phyloP scores from a whole-genome alignment of 495 filamentous ascomycete genomes.

The Neurospora sp. region DNA sequence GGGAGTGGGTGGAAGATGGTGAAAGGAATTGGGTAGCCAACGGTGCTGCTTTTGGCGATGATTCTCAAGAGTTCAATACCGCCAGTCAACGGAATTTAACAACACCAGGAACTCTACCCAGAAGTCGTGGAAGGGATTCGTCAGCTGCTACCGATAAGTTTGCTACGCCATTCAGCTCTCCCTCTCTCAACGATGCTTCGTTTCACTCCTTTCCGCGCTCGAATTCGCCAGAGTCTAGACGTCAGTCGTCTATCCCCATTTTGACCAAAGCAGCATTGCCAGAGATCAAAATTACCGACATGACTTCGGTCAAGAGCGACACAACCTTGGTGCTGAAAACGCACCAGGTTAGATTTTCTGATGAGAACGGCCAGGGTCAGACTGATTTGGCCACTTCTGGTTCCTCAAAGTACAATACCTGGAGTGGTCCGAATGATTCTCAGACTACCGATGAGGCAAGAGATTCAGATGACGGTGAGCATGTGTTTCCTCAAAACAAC shows the following conservation, averaged over 20 bases:
- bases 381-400: background rate
- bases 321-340: background rate
- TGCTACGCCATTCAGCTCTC: slow-evolving; percentile 12
- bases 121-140: slow-evolving; percentile 3
- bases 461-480: background rate
- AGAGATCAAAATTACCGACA: background rate
- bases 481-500: background rate
- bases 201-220: slow-evolving; percentile 17
- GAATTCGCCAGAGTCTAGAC: background rate
- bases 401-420: background rate
- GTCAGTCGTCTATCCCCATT: background rate
- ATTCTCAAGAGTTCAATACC: background rate
- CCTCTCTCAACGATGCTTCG: slow-evolving; percentile 10
- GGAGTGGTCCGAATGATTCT: background rate
- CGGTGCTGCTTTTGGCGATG: background rate
- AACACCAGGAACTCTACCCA: background rate
- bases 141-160: slow-evolving; percentile 12
- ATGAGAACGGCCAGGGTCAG: background rate
- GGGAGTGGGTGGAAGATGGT: background rate
- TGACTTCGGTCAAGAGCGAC: background rate
- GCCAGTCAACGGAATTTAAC: slow-evolving; percentile 2
- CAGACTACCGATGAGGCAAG: background rate
- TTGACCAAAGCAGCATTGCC: background rate
- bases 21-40: background rate
- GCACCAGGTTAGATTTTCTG: background rate